Conservation (phyloP, 2,329 filamentous ascomycete species). For the Penicillium corylophilum region DNA sequence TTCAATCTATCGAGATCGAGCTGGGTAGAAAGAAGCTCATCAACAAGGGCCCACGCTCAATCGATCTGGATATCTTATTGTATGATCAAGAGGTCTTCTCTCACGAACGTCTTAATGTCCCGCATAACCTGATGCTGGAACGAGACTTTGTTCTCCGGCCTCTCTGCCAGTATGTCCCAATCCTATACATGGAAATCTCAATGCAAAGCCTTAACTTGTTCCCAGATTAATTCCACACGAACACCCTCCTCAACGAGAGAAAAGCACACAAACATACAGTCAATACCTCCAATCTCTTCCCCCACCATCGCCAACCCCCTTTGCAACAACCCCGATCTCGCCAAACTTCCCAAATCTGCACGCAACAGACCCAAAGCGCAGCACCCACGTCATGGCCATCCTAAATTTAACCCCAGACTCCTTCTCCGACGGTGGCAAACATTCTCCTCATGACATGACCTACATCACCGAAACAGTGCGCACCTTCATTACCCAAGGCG, state of each 20-base stretch:
- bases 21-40: conserved; percentile 81
- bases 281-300: conserved; percentile 36
- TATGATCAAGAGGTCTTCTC: conserved; percentile 68
- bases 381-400: conserved; percentile 86
- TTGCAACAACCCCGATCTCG: conserved; percentile 41
- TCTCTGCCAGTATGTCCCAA: conserved; percentile 54
- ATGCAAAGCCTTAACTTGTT: background rate
- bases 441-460: conserved; percentile 50
- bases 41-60: conserved; percentile 91
- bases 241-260: conserved; percentile 30
- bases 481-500: conserved; percentile 65
- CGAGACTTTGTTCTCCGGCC: conserved; percentile 91
- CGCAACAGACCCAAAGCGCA: conserved; percentile 54
- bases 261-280: conserved; percentile 32
- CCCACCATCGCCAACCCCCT: conserved; percentile 36
- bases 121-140: conserved; percentile 82
- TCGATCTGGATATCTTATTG: conserved; percentile 88
- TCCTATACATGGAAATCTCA: background rate
- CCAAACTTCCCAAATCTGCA: conserved; percentile 54
- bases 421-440: conserved; percentile 83
- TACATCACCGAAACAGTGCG: conserved; percentile 59
- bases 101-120: conserved; percentile 74
- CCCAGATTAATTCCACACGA: conserved; percentile 45
- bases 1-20: conserved; percentile 78
- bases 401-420: conserved; percentile 94